Percentiles rank a stretch among this genome's conserved stretches.
phyloP scores from a whole-genome alignment of 768 basidiomycete species.

The Omphalotus guepiniiformis region DNA sequence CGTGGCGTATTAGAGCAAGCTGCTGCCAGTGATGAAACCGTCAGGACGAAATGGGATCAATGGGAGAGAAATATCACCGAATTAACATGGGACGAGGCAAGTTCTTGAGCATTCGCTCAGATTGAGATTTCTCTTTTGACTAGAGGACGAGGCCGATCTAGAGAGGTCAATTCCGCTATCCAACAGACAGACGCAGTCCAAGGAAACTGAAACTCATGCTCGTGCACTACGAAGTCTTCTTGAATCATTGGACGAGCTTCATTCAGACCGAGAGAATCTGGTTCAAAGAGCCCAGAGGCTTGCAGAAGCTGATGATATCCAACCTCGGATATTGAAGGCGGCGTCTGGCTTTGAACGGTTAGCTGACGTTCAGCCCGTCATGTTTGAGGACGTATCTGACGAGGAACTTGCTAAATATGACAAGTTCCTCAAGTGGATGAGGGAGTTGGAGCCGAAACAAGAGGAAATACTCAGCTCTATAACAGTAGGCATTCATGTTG shows the following conservation, averaged over 20 bases:
- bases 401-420: constrained; percentile 81
- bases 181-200: constrained; percentile 32
- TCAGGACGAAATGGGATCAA: constrained; percentile 82
- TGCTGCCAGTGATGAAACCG: constrained; percentile 66
- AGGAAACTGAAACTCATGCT: constrained; percentile 57
- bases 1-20: constrained; percentile 70
- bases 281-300: constrained; percentile 61
- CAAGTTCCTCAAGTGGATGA: constrained; percentile 59
- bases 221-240: constrained; percentile 68
- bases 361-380: constrained; percentile 70
- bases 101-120: constrained; percentile 20
- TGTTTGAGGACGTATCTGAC: constrained; percentile 84
- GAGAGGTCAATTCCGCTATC: constrained; percentile 69
- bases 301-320: constrained; percentile 69
- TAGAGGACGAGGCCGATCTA: constrained; percentile 48
- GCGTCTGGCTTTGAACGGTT: constrained; percentile 64
- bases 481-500: constrained; percentile 42
- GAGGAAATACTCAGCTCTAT: constrained; percentile 61
- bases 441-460: constrained; percentile 53
- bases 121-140: too few species aligned
- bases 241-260: constrained; percentile 76
- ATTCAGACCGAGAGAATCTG: constrained; percentile 53
- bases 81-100: constrained; percentile 63
- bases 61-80: constrained; percentile 74
- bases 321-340: constrained; percentile 58